Evolutionary conservation across 352 stramenopile genomes (phyloP).

Genomic region (Sclerospora graminicola): DNA sequence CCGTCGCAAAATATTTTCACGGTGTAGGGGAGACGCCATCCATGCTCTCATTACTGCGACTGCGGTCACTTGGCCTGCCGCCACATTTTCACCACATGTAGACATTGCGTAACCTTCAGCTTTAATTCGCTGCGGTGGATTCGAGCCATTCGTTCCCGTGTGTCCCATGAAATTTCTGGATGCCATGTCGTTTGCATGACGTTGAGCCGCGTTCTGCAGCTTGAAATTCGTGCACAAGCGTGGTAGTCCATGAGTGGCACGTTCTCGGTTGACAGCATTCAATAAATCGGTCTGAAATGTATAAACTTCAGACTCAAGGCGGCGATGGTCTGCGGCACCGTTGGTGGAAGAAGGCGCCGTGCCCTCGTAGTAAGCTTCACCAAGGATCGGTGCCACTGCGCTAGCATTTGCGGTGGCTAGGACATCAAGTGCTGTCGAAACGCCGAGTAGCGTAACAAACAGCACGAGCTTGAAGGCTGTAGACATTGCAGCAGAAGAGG

Average conservation of each 20-base stretch:
- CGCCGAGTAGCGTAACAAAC: conserved; percentile 4
- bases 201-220: conserved; percentile 14
- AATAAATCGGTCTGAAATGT: conserved; percentile 26
- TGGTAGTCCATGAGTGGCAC: conserved; percentile 19
- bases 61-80: conserved; percentile 28
- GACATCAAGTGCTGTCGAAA: conserved; percentile 3
- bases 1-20: conserved; percentile 32
- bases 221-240: conserved; percentile 35
- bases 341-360: neutral
- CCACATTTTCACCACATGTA: conserved; percentile 47
- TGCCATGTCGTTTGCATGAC: conserved; percentile 36
- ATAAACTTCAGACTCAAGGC: conserved; percentile 13
- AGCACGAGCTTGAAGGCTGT: conserved; percentile 5
- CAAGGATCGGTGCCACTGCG: conserved; percentile 16
- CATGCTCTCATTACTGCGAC: conserved; percentile 35
- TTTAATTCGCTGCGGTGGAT: conserved; percentile 25
- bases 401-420: conserved; percentile 1
- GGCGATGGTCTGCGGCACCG: conserved; percentile 1
- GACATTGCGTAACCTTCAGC: conserved; percentile 30
- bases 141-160: conserved; percentile 32
- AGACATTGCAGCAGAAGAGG: conserved; percentile 4
- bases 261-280: conserved; percentile 38
- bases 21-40: conserved; percentile 42
- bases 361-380: conserved; percentile 11
- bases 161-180: conserved; percentile 41